These are phyloP conservation scores for Kazachstania psychrophila DNA, from an alignment of 805 yeast genomes.

Conservation along the genomic window DNA sequence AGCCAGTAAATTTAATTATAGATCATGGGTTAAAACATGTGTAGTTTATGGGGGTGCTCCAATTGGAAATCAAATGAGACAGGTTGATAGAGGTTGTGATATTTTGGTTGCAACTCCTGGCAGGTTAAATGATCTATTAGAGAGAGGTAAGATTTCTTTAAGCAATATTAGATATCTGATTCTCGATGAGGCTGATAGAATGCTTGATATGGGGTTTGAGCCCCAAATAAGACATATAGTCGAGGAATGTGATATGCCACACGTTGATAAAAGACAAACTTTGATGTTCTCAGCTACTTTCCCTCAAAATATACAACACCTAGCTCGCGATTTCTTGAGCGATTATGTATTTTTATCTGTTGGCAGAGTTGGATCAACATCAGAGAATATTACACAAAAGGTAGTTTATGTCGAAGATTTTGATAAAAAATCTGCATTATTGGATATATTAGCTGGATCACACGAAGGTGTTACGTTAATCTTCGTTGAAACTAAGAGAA, in stretches of 20 bases:
- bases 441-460: constrained; percentile 74
- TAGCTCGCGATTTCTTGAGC: constrained; percentile 92
- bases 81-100: constrained; percentile 87
- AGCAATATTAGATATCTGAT: constrained; percentile 84
- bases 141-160: constrained; percentile 86
- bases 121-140: constrained; percentile 88
- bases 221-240: constrained; percentile 98
- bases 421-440: constrained; percentile 79
- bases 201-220: constrained; percentile 99
- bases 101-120: constrained; percentile 97
- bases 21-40: constrained; percentile 96
- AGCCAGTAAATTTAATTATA: constrained; percentile 87
- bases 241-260: constrained; percentile 95
- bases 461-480: constrained; percentile 81
- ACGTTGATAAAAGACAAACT: constrained; percentile 80
- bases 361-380: constrained; percentile 97
- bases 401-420: constrained; percentile 82
- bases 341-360: constrained; percentile 92
- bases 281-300: constrained; percentile 97
- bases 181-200: constrained; percentile 97
- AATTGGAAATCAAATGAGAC: constrained; percentile 73
- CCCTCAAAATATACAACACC: constrained; percentile 92
- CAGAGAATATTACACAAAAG: constrained; percentile 94
- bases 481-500: constrained; percentile 95
- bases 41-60: constrained; percentile 98